A percentile compares a stretch with the other conserved stretches of the same genome.
These are phyloP conservation scores for Gymnopilus dilepis DNA, from an alignment of 768 basidiomycete species.

Conservation along the genomic window DNA sequence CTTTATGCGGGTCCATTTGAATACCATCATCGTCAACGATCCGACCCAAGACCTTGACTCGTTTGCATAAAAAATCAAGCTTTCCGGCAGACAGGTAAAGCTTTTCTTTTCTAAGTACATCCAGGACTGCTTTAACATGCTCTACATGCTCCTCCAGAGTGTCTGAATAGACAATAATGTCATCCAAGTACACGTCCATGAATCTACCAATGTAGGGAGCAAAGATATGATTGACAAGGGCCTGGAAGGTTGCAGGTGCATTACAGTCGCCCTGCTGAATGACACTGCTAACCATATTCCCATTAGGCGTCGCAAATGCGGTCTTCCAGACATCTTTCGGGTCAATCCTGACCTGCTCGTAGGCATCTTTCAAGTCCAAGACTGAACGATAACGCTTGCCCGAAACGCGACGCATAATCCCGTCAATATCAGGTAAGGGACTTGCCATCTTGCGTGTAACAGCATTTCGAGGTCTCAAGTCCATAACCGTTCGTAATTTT, in stretches of 20 bases:
- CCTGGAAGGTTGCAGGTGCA: background rate
- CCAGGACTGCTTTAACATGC: background rate
- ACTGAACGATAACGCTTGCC: slow-evolving; percentile 28
- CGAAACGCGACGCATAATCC: slow-evolving; percentile 27
- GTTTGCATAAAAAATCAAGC: background rate
- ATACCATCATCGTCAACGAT: background rate
- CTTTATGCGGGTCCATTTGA: background rate
- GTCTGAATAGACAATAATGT: background rate
- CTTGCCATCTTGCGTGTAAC: slow-evolving; percentile 38
- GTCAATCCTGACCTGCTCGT: slow-evolving; percentile 39
- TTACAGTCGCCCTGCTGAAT: background rate
- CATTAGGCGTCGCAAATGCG: slow-evolving; percentile 44
- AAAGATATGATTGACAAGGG: background rate
- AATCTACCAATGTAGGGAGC: background rate
- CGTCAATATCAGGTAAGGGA: slow-evolving; percentile 32
- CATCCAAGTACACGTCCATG: background rate
- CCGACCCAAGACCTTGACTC: background rate
- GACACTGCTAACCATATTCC: slow-evolving; percentile 44
- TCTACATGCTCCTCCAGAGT: background rate
- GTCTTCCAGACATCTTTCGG: slow-evolving; percentile 32
- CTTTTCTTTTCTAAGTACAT: background rate
- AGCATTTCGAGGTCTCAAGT: slow-evolving; percentile 37
- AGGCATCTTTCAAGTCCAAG: slow-evolving; percentile 41
- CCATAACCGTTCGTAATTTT: slow-evolving; percentile 33
- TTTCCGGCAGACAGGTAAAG: background rate